phyloP scores from a whole-genome alignment of 1,139 yeast species.

The Candida pseudoviswanathii region DNA sequence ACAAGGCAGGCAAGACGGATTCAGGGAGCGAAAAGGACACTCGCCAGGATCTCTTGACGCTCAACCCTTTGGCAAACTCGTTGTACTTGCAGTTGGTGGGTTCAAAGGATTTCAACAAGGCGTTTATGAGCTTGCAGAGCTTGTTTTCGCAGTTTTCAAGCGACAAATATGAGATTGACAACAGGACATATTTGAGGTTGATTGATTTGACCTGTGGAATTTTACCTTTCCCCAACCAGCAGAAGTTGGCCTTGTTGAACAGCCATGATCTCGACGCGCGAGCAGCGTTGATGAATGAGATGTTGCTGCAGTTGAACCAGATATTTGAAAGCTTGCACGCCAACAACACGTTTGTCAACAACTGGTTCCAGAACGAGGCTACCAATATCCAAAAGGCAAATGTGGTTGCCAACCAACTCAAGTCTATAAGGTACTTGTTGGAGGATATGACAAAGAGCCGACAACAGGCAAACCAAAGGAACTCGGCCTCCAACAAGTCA shows the following conservation, averaged over 20 bases:
- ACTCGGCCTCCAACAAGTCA: background rate
- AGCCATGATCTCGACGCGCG: conserved; percentile 37
- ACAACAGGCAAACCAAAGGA: conserved; percentile 8
- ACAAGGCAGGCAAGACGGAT: conserved; percentile 12
- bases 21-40: conserved; percentile 6
- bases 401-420: conserved; percentile 62
- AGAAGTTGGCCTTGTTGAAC: conserved; percentile 45
- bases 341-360: conserved; percentile 40
- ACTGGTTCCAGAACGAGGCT: conserved; percentile 53
- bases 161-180: conserved; percentile 27
- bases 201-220: conserved; percentile 60
- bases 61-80: conserved; percentile 65
- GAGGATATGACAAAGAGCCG: conserved; percentile 48
- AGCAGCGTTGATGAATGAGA: conserved; percentile 28
- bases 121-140: conserved; percentile 40
- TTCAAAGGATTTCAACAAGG: conserved; percentile 46
- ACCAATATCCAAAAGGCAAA: conserved; percentile 56
- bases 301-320: conserved; percentile 38
- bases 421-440: conserved; percentile 55
- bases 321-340: conserved; percentile 34
- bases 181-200: conserved; percentile 37
- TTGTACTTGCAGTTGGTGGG: conserved; percentile 56
- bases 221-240: conserved; percentile 57
- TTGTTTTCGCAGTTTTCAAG: conserved; percentile 29
- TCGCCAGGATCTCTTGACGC: conserved; percentile 43